phyloP scores from a whole-genome alignment of 1,284 basidiomycete genomes.

The Microbotryum lychnidis-dioicae region DNA sequence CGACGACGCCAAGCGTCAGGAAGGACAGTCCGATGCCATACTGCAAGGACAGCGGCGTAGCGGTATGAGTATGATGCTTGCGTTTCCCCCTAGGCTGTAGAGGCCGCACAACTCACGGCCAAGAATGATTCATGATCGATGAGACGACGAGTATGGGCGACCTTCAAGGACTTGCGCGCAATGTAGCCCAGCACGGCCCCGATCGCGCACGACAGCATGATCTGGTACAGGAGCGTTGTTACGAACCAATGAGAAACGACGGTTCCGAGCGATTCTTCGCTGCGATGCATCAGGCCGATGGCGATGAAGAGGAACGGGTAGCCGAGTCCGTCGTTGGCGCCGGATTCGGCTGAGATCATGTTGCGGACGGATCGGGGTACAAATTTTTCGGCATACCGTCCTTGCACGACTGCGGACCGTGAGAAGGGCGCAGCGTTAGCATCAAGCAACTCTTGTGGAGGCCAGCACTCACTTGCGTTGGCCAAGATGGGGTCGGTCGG shows the following conservation, averaged over 20 bases:
- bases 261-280: constrained; percentile 30
- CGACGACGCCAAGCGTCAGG: constrained; percentile 42
- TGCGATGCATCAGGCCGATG: constrained; percentile 28
- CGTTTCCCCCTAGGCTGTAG: neutral
- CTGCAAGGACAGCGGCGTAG: constrained; percentile 18
- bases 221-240: constrained; percentile 42
- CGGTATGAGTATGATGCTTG: constrained; percentile 18
- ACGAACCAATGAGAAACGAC: constrained; percentile 42
- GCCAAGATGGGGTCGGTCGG: constrained; percentile 44
- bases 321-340: constrained; percentile 43
- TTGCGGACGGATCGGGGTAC: constrained; percentile 41
- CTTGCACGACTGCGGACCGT: constrained; percentile 37
- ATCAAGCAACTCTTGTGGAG: no score
- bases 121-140: constrained; percentile 40
- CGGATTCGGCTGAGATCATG: constrained; percentile 40
- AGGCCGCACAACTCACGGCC: neutral
- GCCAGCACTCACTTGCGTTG: constrained; percentile 15
- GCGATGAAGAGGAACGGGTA: constrained; percentile 40
- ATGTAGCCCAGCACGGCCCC: constrained; percentile 41
- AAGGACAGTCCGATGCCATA: constrained; percentile 43
- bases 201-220: constrained; percentile 38
- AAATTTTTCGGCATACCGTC: constrained; percentile 42
- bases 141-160: constrained; percentile 37
- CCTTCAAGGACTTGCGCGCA: constrained; percentile 41
- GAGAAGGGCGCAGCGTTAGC: neutral